Base-by-base conservation (phyloP, 371 early-diverging fungal genomes). In the Apophysomyces ossiformis region DNA sequence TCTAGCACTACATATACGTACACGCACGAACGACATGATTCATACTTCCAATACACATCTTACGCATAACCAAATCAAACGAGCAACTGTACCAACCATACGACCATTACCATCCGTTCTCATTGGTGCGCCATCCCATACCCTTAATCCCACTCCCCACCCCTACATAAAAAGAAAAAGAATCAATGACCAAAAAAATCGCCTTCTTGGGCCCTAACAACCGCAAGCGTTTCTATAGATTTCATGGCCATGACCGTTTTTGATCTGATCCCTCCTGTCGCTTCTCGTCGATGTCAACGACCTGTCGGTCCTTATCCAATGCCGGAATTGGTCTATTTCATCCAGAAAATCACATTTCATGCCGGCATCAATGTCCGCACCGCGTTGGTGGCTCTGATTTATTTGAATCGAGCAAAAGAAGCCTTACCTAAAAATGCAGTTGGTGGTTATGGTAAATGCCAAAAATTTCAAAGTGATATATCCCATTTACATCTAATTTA, bases 301-400 rank as follows among this genome's bases (percentile, higher is more conserved):
- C 54, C 54, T 21, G 54, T 37, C 21, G 36, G 46, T 12, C 60
- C 66, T 15, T 71, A 70, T 9, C 74, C 78, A 8, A 60, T 82
- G 44, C 82, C 82, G 26, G 82, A 79, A 63, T 69, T 77, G 4
- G 71, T 82, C 4, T 82, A 74, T 57, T 82, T 82, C 54, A 77
- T 78, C 38, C 74, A 82, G 58, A 82, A 78, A 61, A 67, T 82
- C 32, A 77, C 77, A 2, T 69, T 72, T 39, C 72, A 72, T 38
- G 77, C 79, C 36, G 69, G 74, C 12, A 75, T 79, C 66, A 75
- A 79, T 43, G 65, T 61, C 12, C 70, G 75, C 7, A 79, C 79
- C 3, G 72, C 78, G 16, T 65, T 82, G 12, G 78, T 82, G 0
- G 80, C 83, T 32, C 64, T 82, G 58, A 82, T 82, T 38, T 79